These are phyloP conservation scores for Aspergillus carbonarius DNA, from an alignment of 2,329 filamentous ascomycete genomes.

Conservation along the genomic window DNA sequence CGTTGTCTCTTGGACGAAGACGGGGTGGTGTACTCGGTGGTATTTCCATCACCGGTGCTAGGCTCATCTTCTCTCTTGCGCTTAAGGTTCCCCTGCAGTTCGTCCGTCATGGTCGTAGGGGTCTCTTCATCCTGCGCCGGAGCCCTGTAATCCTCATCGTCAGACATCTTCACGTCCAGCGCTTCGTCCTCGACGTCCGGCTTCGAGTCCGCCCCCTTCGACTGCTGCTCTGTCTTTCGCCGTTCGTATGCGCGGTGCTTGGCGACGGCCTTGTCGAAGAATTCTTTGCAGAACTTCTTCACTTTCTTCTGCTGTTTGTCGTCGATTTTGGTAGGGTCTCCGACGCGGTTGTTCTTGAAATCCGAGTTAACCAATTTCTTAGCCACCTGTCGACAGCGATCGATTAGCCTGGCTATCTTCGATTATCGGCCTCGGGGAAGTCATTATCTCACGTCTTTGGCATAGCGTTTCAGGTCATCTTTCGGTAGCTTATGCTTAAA, in stretches of 20 bases:
- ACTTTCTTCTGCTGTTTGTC: slow-evolving; percentile 79
- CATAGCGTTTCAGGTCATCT: slow-evolving; percentile 67
- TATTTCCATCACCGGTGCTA: slow-evolving; percentile 26
- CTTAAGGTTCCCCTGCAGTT: slow-evolving; percentile 44
- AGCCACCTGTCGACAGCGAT: slow-evolving; percentile 53
- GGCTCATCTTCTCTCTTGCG: slow-evolving; percentile 61
- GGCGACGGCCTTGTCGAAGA: slow-evolving; percentile 78
- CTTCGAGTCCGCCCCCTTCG: slow-evolving; percentile 24
- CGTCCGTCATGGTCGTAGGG: slow-evolving; percentile 1
- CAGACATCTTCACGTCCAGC: slow-evolving; percentile 42
- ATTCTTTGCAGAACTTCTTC: slow-evolving; percentile 79
- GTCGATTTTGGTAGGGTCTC: slow-evolving; percentile 73
- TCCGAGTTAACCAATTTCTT: slow-evolving; percentile 92
- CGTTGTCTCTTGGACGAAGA: slow-evolving; percentile 59
- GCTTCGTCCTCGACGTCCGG: slow-evolving; percentile 16
- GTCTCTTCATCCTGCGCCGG: slow-evolving; percentile 10
- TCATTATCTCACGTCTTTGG: slow-evolving; percentile 56
- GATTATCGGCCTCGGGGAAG: not conserved
- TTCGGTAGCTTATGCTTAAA: slow-evolving; percentile 84
- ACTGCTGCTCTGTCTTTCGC: slow-evolving; percentile 55
- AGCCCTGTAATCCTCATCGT: slow-evolving; percentile 36
- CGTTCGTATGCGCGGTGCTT: slow-evolving; percentile 72
- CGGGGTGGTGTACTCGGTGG: slow-evolving; percentile 37
- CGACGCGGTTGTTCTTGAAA: slow-evolving; percentile 84
- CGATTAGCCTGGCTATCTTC: slow-evolving; percentile 46